Conservation (phyloP, 2,329 filamentous ascomycete species). For the Pestalotiopsis sp. region DNA sequence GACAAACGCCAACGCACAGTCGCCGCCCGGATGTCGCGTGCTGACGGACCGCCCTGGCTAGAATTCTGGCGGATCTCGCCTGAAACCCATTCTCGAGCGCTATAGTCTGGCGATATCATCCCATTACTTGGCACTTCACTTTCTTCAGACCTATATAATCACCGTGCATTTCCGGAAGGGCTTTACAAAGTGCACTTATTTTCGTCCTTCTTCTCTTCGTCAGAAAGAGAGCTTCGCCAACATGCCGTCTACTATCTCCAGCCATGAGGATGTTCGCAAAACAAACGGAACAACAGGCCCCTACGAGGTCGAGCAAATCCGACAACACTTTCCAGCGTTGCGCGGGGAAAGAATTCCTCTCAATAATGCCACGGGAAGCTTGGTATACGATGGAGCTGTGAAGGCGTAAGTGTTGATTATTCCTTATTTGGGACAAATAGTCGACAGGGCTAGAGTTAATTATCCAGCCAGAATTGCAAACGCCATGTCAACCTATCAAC, state of each 20-base stretch:
- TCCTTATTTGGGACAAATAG: neutral
- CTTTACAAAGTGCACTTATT: neutral
- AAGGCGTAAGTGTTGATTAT: slow-evolving; percentile 1
- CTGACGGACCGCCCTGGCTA: neutral
- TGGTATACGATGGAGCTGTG: slow-evolving; percentile 3
- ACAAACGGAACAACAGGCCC: neutral
- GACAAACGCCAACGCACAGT: neutral
- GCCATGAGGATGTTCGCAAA: neutral
- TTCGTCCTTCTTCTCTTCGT: neutral
- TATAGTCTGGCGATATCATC: neutral
- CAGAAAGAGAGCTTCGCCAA: neutral
- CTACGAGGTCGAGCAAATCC: slow-evolving; percentile 7
- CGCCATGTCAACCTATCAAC: slow-evolving; percentile 8
- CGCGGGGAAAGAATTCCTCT: slow-evolving; percentile 6
- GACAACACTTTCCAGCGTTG: slow-evolving; percentile 7
- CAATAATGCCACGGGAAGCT: slow-evolving; percentile 7
- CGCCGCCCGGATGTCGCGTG: neutral
- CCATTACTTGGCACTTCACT: neutral
- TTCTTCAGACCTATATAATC: neutral
- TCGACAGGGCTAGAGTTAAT: neutral
- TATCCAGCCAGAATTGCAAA: neutral
- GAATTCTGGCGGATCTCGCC: neutral
- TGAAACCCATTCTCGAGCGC: neutral
- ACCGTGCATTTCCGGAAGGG: neutral
- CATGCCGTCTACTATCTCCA: neutral